Percentiles rank a stretch among this genome's conserved stretches.
Evolutionary conservation across 2,329 filamentous ascomycete genomes (phyloP).

Genomic region (Neurospora crassa): DNA sequence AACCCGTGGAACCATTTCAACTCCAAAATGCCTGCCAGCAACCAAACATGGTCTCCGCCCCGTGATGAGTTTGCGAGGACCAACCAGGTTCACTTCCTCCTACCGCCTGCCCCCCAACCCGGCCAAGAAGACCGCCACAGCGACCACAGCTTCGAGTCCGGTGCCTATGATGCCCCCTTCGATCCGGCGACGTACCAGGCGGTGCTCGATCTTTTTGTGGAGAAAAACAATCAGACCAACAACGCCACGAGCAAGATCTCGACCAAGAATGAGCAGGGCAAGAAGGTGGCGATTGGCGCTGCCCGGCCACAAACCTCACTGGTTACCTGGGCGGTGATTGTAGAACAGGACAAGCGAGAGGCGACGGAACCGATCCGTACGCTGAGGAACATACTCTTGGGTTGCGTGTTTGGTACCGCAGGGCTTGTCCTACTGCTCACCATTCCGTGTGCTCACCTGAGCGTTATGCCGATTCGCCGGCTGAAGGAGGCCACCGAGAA

Average conservation of each 20-base stretch:
- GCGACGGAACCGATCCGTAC: conserved; percentile 66
- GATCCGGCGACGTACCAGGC: conserved; percentile 52
- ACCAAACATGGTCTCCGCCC: conserved; percentile 32
- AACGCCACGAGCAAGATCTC: conserved; percentile 61
- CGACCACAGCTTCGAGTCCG: conserved; percentile 30
- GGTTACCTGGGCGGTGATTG: conserved; percentile 73
- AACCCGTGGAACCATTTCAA: conserved; percentile 57
- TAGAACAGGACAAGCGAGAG: conserved; percentile 67
- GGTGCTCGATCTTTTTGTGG: conserved; percentile 49
- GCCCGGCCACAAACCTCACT: conserved; percentile 58
- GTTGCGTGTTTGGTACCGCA: conserved; percentile 75
- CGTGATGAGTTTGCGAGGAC: conserved; percentile 27
- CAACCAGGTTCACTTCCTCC: conserved; percentile 46
- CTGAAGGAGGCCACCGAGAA: conserved; percentile 67
- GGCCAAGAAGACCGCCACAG: conserved; percentile 39
- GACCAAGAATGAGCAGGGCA: conserved; percentile 62
- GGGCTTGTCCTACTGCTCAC: conserved; percentile 63
- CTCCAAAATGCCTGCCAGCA: conserved; percentile 33
- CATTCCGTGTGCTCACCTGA: conserved; percentile 71
- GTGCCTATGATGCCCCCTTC: conserved; percentile 43
- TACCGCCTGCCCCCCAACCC: conserved; percentile 39
- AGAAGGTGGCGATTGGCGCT: conserved; percentile 68
- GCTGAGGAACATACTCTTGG: conserved; percentile 71
- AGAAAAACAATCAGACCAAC: conserved; percentile 41
- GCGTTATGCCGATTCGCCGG: conserved; percentile 69